phyloP scores from a whole-genome alignment of 345 rosid genomes.

The Eucalyptus marginata region DNA sequence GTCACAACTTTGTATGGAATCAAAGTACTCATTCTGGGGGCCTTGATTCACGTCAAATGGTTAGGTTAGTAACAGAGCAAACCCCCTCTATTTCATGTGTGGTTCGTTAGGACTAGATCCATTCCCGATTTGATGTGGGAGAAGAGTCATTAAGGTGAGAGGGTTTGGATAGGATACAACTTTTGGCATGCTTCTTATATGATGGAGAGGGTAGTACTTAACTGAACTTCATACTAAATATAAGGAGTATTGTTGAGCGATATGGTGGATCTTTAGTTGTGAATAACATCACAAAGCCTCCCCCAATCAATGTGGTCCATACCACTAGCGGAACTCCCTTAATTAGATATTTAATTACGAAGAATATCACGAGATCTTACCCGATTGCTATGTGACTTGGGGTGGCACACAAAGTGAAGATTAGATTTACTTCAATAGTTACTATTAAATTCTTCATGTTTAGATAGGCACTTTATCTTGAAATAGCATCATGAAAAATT shows the following conservation, averaged over 20 bases:
- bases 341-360: no score
- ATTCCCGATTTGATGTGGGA: no score
- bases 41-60: neutral
- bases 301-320: neutral
- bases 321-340: rapidly evolving
- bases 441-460: neutral
- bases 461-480: neutral
- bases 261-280: neutral
- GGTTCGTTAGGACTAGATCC: no score
- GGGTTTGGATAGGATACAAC: neutral
- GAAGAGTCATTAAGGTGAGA: no score
- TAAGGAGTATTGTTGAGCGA: neutral
- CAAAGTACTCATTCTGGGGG: neutral
- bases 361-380: neutral
- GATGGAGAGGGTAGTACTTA: neutral
- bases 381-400: neutral
- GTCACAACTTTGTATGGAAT: neutral
- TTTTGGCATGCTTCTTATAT: rapidly evolving
- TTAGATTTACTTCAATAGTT: neutral
- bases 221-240: neutral
- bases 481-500: neutral
- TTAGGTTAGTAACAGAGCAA: neutral
- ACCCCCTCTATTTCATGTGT: no score
- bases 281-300: neutral
- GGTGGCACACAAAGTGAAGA: neutral